Percentiles rank a stretch among this genome's conserved stretches.
Conservation (phyloP, 129 eudicot genomes). For the Helianthus tuberosus region DNA sequence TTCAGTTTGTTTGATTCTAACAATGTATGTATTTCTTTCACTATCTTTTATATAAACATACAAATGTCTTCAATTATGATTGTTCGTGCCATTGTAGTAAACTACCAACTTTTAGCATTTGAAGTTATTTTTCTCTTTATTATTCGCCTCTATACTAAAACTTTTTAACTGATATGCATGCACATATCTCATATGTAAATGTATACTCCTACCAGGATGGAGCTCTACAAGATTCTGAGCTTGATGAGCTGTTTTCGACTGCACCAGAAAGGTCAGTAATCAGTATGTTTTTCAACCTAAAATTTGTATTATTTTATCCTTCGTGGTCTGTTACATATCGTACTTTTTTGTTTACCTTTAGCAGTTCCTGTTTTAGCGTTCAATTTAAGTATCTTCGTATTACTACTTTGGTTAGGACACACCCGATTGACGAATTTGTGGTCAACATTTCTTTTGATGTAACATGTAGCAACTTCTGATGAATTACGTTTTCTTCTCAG, state of each 20-base stretch:
- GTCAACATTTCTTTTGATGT: background rate
- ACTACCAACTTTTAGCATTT: background rate
- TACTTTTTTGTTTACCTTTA: background rate
- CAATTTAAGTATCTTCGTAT: background rate
- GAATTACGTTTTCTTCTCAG: constrained; percentile 39
- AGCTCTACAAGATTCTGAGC: constrained; percentile 64
- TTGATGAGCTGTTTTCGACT: constrained; percentile 89
- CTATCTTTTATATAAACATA: background rate
- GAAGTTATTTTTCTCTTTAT: constrained; percentile 1
- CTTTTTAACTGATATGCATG: constrained; percentile 16
- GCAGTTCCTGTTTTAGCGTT: background rate
- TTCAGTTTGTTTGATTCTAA: constrained; percentile 77
- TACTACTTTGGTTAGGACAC: background rate
- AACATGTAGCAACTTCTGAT: constrained; percentile 14
- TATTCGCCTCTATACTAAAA: constrained; percentile 13
- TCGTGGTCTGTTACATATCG: constrained; percentile 14
- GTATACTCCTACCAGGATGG: constrained; percentile 64
- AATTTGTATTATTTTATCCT: constrained; percentile 16
- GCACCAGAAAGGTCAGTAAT: constrained; percentile 92
- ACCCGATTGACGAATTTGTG: background rate
- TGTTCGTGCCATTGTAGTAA: constrained; percentile 13
- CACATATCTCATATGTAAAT: constrained; percentile 13
- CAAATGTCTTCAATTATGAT: constrained; percentile 8
- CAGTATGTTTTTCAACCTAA: constrained; percentile 19
- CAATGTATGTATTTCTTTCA: constrained; percentile 50